Conservation (phyloP, 2,329 filamentous ascomycete species). For the Ambrosiella beaveri region DNA sequence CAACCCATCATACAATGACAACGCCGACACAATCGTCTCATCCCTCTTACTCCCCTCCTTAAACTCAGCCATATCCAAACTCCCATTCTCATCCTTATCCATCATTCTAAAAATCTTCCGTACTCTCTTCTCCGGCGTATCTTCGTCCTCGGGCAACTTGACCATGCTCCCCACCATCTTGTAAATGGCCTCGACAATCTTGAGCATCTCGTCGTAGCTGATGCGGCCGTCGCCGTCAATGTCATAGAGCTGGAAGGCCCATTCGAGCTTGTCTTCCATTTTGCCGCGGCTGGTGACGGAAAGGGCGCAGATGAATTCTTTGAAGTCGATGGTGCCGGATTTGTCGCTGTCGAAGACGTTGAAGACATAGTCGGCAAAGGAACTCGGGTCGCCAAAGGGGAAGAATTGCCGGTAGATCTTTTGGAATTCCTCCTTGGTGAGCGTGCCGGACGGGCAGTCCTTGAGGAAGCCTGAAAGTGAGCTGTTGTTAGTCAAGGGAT, state of each 20-base stretch:
- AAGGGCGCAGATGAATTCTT: conserved; percentile 96
- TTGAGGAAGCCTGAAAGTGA: conserved; percentile 67
- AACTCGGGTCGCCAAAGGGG: conserved; percentile 91
- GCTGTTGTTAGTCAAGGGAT: neutral
- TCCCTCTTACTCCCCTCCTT: conserved; percentile 98
- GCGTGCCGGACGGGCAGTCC: conserved; percentile 90
- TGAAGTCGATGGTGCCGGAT: conserved; percentile 95
- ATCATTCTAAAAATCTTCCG: conserved; percentile 99
- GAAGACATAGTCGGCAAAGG: conserved; percentile 97
- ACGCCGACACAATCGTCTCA: conserved; percentile 92
- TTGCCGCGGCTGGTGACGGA: conserved; percentile 93
- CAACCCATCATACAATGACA: conserved; percentile 89
- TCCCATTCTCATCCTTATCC: conserved; percentile 99
- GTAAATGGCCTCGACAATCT: conserved; percentile 98
- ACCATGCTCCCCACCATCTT: conserved; percentile 94
- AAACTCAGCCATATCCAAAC: conserved; percentile 92
- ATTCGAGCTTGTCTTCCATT: conserved; percentile 99
- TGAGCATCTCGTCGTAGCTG: conserved; percentile 96
- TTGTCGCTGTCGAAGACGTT: conserved; percentile 98
- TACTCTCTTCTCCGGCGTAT: conserved; percentile 96
- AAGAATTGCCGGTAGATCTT: conserved; percentile 99
- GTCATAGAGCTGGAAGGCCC: conserved; percentile 98
- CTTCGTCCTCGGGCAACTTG: conserved; percentile 93
- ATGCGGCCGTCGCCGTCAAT: conserved; percentile 99
- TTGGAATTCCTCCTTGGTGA: conserved; percentile 97